Percentiles rank a stretch among this genome's conserved stretches.
Evolutionary conservation across 2,329 filamentous ascomycete species (phyloP).

Genomic region (Diaporthe aspalathi): DNA sequence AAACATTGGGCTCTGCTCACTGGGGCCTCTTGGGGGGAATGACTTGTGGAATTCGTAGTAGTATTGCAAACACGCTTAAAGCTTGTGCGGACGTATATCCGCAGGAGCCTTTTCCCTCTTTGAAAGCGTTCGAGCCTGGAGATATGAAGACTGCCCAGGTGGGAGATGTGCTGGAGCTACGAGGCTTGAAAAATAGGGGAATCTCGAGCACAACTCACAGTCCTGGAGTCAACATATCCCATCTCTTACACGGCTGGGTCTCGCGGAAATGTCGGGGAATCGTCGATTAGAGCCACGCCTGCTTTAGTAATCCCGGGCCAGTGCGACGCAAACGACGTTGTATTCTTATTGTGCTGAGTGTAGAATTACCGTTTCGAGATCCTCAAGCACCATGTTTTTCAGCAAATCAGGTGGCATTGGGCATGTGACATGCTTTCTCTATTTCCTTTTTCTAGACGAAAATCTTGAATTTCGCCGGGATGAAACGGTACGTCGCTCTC

Average conservation of each 20-base stretch:
- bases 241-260: neutral
- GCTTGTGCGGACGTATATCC: neutral
- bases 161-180: too few relatives aligned
- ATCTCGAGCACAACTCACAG: neutral
- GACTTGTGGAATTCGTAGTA: too few relatives aligned
- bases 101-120: neutral
- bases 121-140: too few relatives aligned
- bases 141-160: too few relatives aligned
- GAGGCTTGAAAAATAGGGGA: too few relatives aligned
- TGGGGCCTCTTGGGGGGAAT: neutral
- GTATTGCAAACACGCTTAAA: neutral
- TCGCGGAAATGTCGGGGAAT: neutral
- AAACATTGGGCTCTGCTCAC: neutral
- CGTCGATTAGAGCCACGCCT: neutral
- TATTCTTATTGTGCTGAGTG: neutral
- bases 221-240: slow-evolving; percentile 2
- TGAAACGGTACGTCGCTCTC: too few relatives aligned
- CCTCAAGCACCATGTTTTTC: neutral
- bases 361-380: neutral
- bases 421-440: neutral
- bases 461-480: too few relatives aligned
- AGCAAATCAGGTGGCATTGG: neutral
- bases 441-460: neutral
- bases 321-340: neutral
- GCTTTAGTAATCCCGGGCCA: neutral